Conservation (phyloP, 495 filamentous ascomycete species). For the Xylaria grammica region DNA sequence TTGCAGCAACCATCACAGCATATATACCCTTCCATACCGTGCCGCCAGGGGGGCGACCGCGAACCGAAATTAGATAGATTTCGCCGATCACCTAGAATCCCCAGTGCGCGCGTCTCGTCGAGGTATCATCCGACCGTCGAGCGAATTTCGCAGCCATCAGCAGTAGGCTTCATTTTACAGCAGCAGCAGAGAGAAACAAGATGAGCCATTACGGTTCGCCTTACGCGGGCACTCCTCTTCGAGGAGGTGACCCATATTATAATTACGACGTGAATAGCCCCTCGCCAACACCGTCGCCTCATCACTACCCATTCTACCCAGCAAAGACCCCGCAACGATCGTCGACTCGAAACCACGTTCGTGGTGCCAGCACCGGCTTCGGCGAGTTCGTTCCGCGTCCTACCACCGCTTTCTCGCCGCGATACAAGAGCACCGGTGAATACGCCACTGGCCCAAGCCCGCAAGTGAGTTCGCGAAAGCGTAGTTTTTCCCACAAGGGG, state of each 20-base stretch:
- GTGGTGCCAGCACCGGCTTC: slow-evolving; percentile 46
- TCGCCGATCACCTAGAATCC: slow-evolving; percentile 17
- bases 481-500: slow-evolving; percentile 46
- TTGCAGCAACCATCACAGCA: slow-evolving; percentile 28
- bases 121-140: slow-evolving; percentile 32
- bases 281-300: slow-evolving; percentile 57
- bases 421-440: slow-evolving; percentile 60
- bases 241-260: slow-evolving; percentile 37
- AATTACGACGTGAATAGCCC: slow-evolving; percentile 50
- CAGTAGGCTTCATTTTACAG: slow-evolving; percentile 22
- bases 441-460: slow-evolving; percentile 56
- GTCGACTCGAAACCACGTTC: slow-evolving; percentile 53
- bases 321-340: slow-evolving; percentile 50
- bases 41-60: slow-evolving; percentile 30
- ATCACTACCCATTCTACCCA: slow-evolving; percentile 51
- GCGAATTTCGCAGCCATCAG: slow-evolving; percentile 32
- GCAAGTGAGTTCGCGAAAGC: slow-evolving; percentile 63
- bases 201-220: slow-evolving; percentile 54
- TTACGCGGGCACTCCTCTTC: slow-evolving; percentile 48
- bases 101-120: slow-evolving; percentile 12
- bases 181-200: slow-evolving; percentile 38
- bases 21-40: slow-evolving; percentile 22
- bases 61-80: slow-evolving; percentile 18
- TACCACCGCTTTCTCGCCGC: slow-evolving; percentile 50
- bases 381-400: slow-evolving; percentile 40